Conservation (phyloP, 202 grass and related monocot species). For the Digitaria exilis region DNA sequence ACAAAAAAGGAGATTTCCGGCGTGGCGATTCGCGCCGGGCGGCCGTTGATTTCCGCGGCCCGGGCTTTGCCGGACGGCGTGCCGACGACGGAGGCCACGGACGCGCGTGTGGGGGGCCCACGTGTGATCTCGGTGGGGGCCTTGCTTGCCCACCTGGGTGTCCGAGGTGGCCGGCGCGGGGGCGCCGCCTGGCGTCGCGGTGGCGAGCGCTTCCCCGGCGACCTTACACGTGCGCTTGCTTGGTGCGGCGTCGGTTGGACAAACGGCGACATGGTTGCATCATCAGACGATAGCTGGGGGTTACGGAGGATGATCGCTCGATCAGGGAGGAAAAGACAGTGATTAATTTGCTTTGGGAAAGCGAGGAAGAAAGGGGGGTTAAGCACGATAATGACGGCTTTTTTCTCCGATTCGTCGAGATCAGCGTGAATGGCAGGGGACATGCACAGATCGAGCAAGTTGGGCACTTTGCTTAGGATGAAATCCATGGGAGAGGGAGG, state of each 20-base stretch:
- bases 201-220: no score
- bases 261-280: conserved; percentile 16
- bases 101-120: background rate
- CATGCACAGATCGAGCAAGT: conserved; percentile 8
- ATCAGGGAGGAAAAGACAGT: background rate
- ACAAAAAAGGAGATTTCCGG: background rate
- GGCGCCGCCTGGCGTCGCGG: no score
- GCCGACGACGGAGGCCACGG: background rate
- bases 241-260: background rate
- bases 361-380: background rate
- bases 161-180: background rate
- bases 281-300: conserved; percentile 2
- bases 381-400: conserved; percentile 5
- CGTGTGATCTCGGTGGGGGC: background rate
- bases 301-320: background rate
- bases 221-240: conserved; percentile 26
- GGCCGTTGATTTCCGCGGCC: background rate
- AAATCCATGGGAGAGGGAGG: conserved; percentile 22
- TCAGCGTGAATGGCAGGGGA: conserved; percentile 32
- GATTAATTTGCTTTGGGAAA: background rate
- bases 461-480: conserved; percentile 45
- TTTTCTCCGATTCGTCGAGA: conserved; percentile 26
- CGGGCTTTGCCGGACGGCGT: no score
- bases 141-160: background rate
- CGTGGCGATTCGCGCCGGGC: background rate